A percentile compares a stretch with the other conserved stretches of the same genome.
phyloP scores from a whole-genome alignment of 139 green algal species.

The Chlorella sp. region DNA sequence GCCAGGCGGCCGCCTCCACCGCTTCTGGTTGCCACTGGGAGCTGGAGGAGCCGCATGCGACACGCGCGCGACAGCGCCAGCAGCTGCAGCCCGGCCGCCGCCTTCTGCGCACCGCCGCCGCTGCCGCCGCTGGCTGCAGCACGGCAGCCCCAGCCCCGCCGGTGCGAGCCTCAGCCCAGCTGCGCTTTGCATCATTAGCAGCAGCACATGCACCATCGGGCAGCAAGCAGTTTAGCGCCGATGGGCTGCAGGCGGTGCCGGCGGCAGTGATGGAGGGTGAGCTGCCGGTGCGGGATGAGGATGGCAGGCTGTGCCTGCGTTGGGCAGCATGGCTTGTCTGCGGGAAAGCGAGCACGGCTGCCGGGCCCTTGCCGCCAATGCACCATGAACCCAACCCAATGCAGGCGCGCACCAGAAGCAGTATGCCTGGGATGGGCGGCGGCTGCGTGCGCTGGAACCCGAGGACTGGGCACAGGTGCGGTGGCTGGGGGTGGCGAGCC shows the following conservation, averaged over 20 bases:
- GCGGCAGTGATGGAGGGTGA: constrained; percentile 15
- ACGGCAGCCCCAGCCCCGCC: not conserved
- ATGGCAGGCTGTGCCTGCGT: too few species aligned
- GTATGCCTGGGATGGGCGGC: constrained; percentile 31
- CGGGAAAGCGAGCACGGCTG: too few species aligned
- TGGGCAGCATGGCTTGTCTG: too few species aligned
- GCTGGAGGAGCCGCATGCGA: not conserved
- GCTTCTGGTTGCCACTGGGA: not conserved
- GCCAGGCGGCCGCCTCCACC: too few species aligned
- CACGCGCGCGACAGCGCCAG: not conserved
- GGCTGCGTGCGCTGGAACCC: constrained; percentile 19
- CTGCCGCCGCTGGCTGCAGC: not conserved
- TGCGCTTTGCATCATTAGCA: not conserved
- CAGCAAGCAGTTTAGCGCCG: not conserved
- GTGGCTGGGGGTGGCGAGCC: too few species aligned
- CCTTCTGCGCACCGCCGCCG: not conserved
- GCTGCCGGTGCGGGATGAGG: too few species aligned
- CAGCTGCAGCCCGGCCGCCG: not conserved
- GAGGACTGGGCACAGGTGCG: constrained; percentile 25
- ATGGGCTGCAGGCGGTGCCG: constrained; percentile 18
- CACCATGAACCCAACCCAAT: not conserved
- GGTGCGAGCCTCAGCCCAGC: too few species aligned
- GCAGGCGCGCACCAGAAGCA: constrained; percentile 28
- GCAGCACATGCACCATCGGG: not conserved
- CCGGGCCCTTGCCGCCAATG: not conserved